A percentile compares a stretch with the other conserved stretches of the same genome.
These are phyloP conservation scores for Phaffia tasmanica DNA, from an alignment of 768 basidiomycete genomes.

Conservation along the genomic window DNA sequence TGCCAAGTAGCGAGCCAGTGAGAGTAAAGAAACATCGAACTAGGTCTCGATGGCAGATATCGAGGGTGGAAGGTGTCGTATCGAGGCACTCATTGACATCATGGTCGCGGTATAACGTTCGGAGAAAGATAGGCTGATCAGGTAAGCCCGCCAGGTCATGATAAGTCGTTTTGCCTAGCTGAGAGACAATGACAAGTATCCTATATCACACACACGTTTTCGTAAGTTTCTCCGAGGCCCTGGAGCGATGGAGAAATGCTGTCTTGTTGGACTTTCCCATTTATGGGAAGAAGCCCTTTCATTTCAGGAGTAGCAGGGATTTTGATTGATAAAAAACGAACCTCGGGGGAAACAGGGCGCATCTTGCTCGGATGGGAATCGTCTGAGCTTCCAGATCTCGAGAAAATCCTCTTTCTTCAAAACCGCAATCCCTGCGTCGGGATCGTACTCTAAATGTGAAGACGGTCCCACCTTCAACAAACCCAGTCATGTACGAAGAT, in stretches of 20 bases:
- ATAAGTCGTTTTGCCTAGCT: constrained; percentile 6
- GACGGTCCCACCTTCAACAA: neutral
- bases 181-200: constrained; percentile 6
- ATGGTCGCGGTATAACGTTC: neutral
- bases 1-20: neutral
- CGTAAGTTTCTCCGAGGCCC: neutral
- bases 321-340: neutral
- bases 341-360: neutral
- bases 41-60: constrained; percentile 5
- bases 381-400: constrained; percentile 7
- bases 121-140: neutral
- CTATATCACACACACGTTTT: neutral
- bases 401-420: constrained; percentile 3
- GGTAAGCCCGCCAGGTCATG: neutral
- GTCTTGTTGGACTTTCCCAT: neutral
- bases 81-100: constrained; percentile 11
- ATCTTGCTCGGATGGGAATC: neutral
- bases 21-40: neutral
- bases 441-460: constrained; percentile 11
- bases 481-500: neutral
- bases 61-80: neutral
- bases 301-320: neutral
- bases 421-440: constrained; percentile 1
- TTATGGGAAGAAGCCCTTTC: constrained; percentile 6
- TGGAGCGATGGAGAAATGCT: neutral